Evolutionary conservation across 2,329 filamentous ascomycete species (phyloP).

Genomic region (Kalaharituber pfeilii): DNA sequence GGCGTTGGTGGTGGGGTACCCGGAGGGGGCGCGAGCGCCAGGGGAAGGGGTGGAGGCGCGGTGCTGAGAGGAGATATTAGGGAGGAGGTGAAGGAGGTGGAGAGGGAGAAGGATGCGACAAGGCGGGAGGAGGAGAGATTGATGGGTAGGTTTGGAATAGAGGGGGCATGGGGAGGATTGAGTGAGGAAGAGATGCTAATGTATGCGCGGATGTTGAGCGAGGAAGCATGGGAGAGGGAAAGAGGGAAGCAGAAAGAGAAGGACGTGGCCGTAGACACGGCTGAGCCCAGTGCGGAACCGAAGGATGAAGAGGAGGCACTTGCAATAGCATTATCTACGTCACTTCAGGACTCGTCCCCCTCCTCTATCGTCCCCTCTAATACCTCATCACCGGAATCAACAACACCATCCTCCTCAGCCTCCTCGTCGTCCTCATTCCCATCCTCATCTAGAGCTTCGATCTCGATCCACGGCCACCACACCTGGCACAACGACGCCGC

Average conservation of each 20-base stretch:
- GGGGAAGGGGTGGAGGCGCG: conserved; percentile 52
- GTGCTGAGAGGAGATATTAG: conserved; percentile 49
- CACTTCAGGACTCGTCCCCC: conserved; percentile 21
- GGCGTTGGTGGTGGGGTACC: conserved; percentile 28
- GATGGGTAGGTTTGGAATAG: conserved; percentile 66
- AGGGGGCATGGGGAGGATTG: conserved; percentile 41
- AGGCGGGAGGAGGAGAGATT: conserved; percentile 56
- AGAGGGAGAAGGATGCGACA: conserved; percentile 11
- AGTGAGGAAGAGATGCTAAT: conserved; percentile 48
- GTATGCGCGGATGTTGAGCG: conserved; percentile 49
- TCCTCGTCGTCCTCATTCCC: not conserved
- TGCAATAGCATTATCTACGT: conserved; percentile 10
- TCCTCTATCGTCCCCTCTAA: not conserved
- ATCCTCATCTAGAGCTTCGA: not conserved
- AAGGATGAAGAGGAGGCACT: conserved; percentile 24
- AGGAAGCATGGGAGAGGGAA: conserved; percentile 41
- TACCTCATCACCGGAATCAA: no score
- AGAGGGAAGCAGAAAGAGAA: conserved; percentile 36
- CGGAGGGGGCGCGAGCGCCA: conserved; percentile 43
- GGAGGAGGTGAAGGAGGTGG: conserved; percentile 63
- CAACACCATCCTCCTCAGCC: no score
- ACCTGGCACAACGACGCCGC: not conserved
- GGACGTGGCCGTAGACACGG: conserved; percentile 29
- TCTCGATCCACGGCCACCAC: not conserved
- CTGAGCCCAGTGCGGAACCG: conserved; percentile 25